These are phyloP conservation scores for Stemphylium lycopersici DNA, from an alignment of 2,329 filamentous ascomycete genomes.

Conservation along the genomic window DNA sequence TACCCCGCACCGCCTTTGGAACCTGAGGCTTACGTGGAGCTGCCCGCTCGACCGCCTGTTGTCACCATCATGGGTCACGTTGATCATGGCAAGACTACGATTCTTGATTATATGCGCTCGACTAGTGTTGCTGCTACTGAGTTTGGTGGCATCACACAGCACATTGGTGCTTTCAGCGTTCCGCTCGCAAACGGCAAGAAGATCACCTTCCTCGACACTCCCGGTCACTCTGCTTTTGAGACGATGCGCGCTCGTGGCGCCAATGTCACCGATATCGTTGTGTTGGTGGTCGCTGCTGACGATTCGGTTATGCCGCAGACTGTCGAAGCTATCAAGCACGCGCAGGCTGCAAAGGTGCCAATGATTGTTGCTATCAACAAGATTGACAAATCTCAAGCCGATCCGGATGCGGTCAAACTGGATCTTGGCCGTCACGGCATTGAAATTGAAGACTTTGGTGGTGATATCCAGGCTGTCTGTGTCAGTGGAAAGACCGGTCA, in stretches of 20 bases:
- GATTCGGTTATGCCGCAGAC: constrained; percentile 98
- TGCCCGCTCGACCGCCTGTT: constrained; percentile 84
- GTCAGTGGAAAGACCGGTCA: constrained; percentile 93
- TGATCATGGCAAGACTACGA: constrained; percentile 97
- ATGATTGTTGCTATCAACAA: constrained; percentile 99
- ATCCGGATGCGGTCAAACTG: constrained; percentile 82
- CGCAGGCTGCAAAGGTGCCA: constrained; percentile 82
- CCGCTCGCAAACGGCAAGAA: constrained; percentile 79
- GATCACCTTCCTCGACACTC: constrained; percentile 97
- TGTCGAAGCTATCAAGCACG: constrained; percentile 93
- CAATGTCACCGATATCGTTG: constrained; percentile 94
- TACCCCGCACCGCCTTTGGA: constrained; percentile 62
- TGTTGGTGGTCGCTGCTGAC: constrained; percentile 93
- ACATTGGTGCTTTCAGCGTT: constrained; percentile 97
- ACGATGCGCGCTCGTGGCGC: constrained; percentile 95
- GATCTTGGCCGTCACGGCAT: constrained; percentile 84
- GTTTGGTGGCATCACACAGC: constrained; percentile 96
- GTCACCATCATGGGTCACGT: constrained; percentile 99
- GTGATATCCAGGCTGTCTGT: constrained; percentile 88
- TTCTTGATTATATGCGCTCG: constrained; percentile 90
- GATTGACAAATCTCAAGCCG: constrained; percentile 84
- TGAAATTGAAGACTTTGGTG: constrained; percentile 92
- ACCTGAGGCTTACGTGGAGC: constrained; percentile 64
- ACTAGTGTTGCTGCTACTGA: constrained; percentile 90
- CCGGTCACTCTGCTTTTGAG: constrained; percentile 93